Percentiles rank a stretch among this genome's conserved stretches.
These are phyloP conservation scores for Hyaloscypha hepaticicola DNA, from an alignment of 495 filamentous ascomycete species.

Conservation along the genomic window DNA sequence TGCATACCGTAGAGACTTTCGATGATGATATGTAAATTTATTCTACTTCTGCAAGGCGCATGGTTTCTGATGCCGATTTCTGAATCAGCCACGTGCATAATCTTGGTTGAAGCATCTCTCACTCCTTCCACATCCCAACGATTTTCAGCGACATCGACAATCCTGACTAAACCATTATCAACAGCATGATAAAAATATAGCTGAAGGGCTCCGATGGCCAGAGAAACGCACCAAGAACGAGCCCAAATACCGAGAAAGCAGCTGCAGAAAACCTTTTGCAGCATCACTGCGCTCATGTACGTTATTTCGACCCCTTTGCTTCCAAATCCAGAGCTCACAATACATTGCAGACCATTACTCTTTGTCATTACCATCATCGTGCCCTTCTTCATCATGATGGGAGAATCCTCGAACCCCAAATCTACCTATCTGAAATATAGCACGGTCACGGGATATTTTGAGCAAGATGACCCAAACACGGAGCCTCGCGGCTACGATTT, in stretches of 20 bases:
- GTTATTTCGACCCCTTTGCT: not conserved
- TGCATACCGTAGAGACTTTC: no score
- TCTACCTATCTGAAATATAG: conserved; percentile 55
- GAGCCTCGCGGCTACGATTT: conserved; percentile 65
- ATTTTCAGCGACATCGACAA: not conserved
- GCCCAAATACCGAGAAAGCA: not conserved
- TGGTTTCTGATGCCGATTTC: not conserved
- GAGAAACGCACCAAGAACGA: not conserved
- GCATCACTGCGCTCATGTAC: not conserved
- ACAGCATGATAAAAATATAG: not conserved
- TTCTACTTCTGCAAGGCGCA: no score
- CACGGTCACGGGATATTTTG: conserved; percentile 66
- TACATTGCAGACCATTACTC: conserved; percentile 21
- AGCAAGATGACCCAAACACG: conserved; percentile 65
- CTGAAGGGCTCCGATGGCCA: not conserved
- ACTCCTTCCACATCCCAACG: not conserved
- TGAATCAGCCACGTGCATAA: not conserved
- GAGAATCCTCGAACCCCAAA: conserved; percentile 6
- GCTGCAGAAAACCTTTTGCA: not conserved
- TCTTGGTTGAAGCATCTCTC: not conserved
- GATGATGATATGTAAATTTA: no score
- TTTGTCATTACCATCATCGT: conserved; percentile 24
- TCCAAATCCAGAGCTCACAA: not conserved
- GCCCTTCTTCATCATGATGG: conserved; percentile 24
- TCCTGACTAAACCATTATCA: not conserved